A percentile compares a stretch with the other conserved stretches of the same genome.
Conservation (phyloP, 2,329 filamentous ascomycete species). For the Xylariaceae sp. region DNA sequence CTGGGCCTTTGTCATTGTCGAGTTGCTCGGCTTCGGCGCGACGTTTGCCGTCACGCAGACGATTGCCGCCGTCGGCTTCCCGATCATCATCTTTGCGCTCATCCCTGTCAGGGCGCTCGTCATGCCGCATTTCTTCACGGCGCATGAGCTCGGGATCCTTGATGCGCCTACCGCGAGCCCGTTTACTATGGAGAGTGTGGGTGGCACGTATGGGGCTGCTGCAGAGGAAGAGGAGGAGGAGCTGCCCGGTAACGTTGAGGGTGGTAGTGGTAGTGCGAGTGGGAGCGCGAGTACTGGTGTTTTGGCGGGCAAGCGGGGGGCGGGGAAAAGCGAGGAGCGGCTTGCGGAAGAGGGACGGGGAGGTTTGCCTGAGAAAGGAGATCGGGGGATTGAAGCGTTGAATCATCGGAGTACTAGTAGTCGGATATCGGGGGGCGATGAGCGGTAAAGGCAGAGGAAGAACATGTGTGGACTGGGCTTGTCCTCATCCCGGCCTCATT, state of each 20-base stretch:
- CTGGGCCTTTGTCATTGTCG: constrained; percentile 73
- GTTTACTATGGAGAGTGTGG: constrained; percentile 79
- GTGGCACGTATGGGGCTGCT: constrained; percentile 62
- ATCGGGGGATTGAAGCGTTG: constrained; percentile 9
- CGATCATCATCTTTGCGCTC: constrained; percentile 73
- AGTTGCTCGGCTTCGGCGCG: constrained; percentile 74
- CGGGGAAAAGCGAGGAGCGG: constrained; percentile 42
- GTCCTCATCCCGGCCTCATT: too few species aligned
- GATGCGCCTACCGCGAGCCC: constrained; percentile 78
- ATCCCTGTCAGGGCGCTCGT: constrained; percentile 71
- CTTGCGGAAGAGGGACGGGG: constrained; percentile 47
- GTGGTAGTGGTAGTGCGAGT: neutral
- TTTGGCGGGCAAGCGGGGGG: neutral
- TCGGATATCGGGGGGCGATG: constrained; percentile 13
- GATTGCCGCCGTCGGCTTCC: constrained; percentile 82
- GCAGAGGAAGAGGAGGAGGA: constrained; percentile 26
- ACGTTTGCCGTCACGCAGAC: constrained; percentile 87
- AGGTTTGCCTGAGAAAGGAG: constrained; percentile 5
- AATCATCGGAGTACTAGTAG: constrained; percentile 43
- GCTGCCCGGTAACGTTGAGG: too few species aligned
- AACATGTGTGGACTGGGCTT: too few species aligned
- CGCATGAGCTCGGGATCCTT: constrained; percentile 65
- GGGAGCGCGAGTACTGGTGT: constrained; percentile 12
- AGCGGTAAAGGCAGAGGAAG: constrained; percentile 7
- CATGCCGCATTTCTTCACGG: constrained; percentile 66